Percentiles rank a stretch among this genome's conserved stretches.
Evolutionary conservation across 2,329 filamentous ascomycete species (phyloP).

Genomic region (Monosporascus cannonballus): DNA sequence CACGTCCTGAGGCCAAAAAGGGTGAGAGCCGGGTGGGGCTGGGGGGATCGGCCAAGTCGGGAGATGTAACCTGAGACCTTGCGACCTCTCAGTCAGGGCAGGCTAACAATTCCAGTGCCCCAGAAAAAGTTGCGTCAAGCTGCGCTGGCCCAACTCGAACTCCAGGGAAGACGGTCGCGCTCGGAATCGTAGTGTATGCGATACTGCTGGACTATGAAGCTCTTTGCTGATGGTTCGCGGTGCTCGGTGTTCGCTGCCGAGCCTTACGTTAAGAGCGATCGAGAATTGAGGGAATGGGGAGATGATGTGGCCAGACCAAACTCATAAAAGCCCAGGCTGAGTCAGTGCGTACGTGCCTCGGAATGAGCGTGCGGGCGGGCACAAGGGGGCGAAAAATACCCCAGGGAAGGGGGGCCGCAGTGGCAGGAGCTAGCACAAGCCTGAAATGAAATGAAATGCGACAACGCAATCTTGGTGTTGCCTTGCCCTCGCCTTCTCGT

Average conservation of each 20-base stretch:
- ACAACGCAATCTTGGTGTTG: background rate
- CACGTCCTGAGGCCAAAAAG: conserved; percentile 5
- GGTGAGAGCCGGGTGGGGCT: background rate
- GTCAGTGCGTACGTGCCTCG: too few species aligned
- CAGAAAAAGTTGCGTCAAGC: background rate
- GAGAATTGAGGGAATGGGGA: too few species aligned
- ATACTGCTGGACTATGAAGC: too few species aligned
- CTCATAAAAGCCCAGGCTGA: too few species aligned
- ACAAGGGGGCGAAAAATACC: background rate
- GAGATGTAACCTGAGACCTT: background rate
- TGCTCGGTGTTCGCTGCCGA: too few species aligned
- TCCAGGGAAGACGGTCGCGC: background rate
- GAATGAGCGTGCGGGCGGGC: too few species aligned
- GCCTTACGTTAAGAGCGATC: too few species aligned
- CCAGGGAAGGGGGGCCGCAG: background rate
- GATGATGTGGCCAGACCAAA: too few species aligned
- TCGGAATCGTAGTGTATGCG: background rate
- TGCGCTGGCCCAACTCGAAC: background rate
- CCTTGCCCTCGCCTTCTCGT: background rate
- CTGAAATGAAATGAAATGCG: background rate
- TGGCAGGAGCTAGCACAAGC: background rate
- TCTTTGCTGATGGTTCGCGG: too few species aligned
- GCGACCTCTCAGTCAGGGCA: background rate
- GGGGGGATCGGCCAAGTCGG: conserved; percentile 7
- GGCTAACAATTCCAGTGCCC: background rate